A percentile compares a stretch with the other conserved stretches of the same genome.
phyloP scores from a whole-genome alignment of 1,139 yeast genomes.

The Blastobotrys buckinghamii region DNA sequence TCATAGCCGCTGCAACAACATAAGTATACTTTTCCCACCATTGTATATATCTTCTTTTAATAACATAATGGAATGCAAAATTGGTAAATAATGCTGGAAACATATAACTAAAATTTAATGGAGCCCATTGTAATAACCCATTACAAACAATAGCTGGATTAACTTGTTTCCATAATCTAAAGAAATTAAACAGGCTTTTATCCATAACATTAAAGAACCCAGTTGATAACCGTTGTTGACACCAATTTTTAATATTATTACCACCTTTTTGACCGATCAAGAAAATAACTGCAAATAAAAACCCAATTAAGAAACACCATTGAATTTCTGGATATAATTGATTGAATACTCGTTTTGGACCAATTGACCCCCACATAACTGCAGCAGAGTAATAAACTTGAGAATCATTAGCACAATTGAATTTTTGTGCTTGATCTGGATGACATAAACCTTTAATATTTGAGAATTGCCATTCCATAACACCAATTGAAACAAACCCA shows the following conservation, averaged over 20 bases:
- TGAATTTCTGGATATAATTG: slow-evolving; percentile 44
- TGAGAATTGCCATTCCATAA: slow-evolving; percentile 48
- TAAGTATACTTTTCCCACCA: slow-evolving; percentile 49
- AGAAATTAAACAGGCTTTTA: slow-evolving; percentile 30
- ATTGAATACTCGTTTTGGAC: slow-evolving; percentile 52
- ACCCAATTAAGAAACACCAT: slow-evolving; percentile 41
- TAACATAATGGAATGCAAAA: slow-evolving; percentile 46
- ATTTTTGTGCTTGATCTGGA: slow-evolving; percentile 34
- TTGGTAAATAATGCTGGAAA: slow-evolving; percentile 46
- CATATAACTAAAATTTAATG: slow-evolving; percentile 47
- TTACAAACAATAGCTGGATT: slow-evolving; percentile 48
- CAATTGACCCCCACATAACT: slow-evolving; percentile 61
- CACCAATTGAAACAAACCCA: slow-evolving; percentile 44
- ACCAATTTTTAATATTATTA: slow-evolving; percentile 39
- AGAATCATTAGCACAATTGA: slow-evolving; percentile 35
- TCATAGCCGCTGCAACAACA: slow-evolving; percentile 49
- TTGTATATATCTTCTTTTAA: slow-evolving; percentile 46
- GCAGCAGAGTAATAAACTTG: slow-evolving; percentile 46
- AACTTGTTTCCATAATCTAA: slow-evolving; percentile 39
- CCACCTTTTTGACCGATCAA: slow-evolving; percentile 51
- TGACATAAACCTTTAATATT: slow-evolving; percentile 45
- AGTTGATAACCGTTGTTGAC: slow-evolving; percentile 2
- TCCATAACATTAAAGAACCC: slow-evolving; percentile 10
- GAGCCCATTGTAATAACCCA: slow-evolving; percentile 42
- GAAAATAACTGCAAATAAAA: slow-evolving; percentile 39